Evolutionary conservation across 805 yeast species (phyloP).

Genomic region (Martiniozyma abietophila): DNA sequence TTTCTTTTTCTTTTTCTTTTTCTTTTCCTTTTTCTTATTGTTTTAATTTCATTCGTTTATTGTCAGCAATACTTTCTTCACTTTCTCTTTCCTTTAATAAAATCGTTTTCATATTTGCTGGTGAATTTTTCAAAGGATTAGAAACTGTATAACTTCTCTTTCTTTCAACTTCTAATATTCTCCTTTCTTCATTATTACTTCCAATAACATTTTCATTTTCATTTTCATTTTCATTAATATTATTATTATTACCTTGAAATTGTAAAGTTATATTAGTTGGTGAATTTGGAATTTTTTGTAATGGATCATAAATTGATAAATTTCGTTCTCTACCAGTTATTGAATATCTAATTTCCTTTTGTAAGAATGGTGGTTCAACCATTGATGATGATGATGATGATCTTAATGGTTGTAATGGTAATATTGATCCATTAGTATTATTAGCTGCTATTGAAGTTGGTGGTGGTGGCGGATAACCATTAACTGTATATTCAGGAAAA

Average conservation of each 20-base stretch:
- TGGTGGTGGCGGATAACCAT: constrained; percentile 5
- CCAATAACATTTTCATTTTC: background rate
- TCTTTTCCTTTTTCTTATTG: background rate
- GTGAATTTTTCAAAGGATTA: too few species aligned
- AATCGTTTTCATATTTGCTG: too few species aligned
- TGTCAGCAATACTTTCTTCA: background rate
- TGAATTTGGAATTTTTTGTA: too few species aligned
- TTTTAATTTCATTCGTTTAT: background rate
- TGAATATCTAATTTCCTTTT: constrained; percentile 26
- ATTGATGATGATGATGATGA: constrained; percentile 8
- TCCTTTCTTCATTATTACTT: background rate
- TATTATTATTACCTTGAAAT: background rate
- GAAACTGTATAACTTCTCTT: background rate
- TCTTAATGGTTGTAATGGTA: constrained; percentile 11
- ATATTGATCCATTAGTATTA: constrained; percentile 7
- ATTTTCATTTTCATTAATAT: background rate
- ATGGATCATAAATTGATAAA: constrained; percentile 31
- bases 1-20: background rate
- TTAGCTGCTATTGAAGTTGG: constrained; percentile 8
- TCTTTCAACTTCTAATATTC: background rate
- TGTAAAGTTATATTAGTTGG: background rate
- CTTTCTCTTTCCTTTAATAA: too few species aligned
- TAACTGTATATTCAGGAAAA: constrained; percentile 10
- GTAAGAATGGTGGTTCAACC: constrained; percentile 19
- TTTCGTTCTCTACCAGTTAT: constrained; percentile 25